Conservation (phyloP, 148 eudicot genomes). For the Chenopodium suecicum region DNA sequence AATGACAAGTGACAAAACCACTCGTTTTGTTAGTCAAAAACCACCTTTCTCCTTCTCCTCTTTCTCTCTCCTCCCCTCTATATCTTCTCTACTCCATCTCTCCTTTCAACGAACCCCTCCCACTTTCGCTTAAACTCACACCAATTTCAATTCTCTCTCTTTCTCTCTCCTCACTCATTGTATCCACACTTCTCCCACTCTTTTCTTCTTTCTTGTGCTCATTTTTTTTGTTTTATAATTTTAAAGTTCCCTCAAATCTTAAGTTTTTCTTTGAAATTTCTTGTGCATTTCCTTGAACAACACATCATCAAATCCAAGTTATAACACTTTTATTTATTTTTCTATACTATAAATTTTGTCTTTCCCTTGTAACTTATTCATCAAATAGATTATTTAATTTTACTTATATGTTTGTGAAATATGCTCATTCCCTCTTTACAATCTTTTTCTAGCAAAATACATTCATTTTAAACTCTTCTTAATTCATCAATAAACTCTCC, state of each 20-base stretch:
- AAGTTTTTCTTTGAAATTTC: conserved; percentile 9
- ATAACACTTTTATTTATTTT: background rate
- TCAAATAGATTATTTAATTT: no score
- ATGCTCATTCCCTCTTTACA: background rate
- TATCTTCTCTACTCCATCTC: background rate
- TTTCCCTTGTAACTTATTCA: background rate
- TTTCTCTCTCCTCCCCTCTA: background rate
- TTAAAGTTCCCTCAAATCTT: no score
- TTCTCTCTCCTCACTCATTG: background rate
- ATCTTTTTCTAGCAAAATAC: background rate
- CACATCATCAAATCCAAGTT: background rate
- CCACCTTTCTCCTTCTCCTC: background rate
- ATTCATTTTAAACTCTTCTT: background rate
- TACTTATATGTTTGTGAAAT: background rate
- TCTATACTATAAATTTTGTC: background rate
- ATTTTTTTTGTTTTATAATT: background rate
- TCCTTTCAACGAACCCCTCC: background rate
- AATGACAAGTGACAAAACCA: background rate
- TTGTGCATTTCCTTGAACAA: conserved; percentile 19
- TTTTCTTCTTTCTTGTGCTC: background rate
- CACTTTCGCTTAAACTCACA: background rate
- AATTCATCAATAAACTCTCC: no score
- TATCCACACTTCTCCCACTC: background rate
- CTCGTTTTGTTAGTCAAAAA: conserved; percentile 7
- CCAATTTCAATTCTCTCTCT: background rate